A percentile compares a stretch with the other conserved stretches of the same genome.
Conservation (phyloP, 225 moss, liverwort and hornwort genomes). For the Lunularia cruciata region DNA sequence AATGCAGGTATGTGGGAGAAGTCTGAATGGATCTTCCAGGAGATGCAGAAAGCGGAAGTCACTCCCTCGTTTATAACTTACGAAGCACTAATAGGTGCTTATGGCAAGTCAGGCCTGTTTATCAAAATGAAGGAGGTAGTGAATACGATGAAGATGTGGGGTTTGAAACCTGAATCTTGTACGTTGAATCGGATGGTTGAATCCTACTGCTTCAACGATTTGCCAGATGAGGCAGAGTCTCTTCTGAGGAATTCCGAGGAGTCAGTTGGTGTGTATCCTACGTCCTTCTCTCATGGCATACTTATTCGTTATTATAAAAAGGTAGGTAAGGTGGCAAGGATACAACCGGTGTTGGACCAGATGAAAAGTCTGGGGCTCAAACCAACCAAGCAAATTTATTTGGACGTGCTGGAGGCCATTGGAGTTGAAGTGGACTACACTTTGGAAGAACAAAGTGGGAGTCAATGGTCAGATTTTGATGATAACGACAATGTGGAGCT, state of each 20-base stretch:
- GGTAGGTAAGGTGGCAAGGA: constrained; percentile 45
- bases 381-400: constrained; percentile 53
- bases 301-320: constrained; percentile 57
- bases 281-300: constrained; percentile 53
- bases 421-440: constrained; percentile 27
- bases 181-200: constrained; percentile 69
- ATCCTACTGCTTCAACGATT: constrained; percentile 53
- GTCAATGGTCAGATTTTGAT: constrained; percentile 1
- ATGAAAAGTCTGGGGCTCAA: constrained; percentile 55
- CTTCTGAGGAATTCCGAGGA: constrained; percentile 46
- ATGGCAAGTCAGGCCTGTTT: constrained; percentile 57
- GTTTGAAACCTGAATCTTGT: constrained; percentile 50
- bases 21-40: constrained; percentile 52
- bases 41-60: constrained; percentile 52
- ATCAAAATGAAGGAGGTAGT: constrained; percentile 53
- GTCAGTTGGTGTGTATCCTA: constrained; percentile 40
- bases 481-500: constrained; percentile 8
- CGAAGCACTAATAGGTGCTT: constrained; percentile 69
- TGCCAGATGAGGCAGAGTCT: constrained; percentile 55
- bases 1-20: constrained; percentile 71
- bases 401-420: constrained; percentile 53
- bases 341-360: constrained; percentile 61
- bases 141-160: constrained; percentile 39
- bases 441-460: background rate
- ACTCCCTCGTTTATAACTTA: constrained; percentile 54